Conservation (phyloP, 2,329 filamentous ascomycete genomes). For the Lachnellula arida region DNA sequence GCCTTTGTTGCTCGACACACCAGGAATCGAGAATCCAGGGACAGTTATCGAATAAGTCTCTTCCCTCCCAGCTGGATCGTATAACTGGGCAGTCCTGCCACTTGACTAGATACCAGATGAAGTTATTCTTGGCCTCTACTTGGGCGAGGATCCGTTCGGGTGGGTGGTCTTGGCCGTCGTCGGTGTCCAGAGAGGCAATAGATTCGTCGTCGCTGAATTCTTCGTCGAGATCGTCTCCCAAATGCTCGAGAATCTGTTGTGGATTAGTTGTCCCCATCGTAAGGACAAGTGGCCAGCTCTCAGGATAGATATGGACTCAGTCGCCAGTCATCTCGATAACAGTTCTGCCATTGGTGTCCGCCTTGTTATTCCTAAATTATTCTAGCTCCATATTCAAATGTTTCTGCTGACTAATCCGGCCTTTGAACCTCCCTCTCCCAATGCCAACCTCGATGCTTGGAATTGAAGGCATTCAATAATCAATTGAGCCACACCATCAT, state of each 20-base stretch:
- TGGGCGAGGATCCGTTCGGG: slow-evolving; percentile 31
- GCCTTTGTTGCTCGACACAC: slow-evolving; percentile 25
- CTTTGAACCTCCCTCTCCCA: background rate
- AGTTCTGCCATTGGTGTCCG: slow-evolving; percentile 1
- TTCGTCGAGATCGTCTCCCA: slow-evolving; percentile 21
- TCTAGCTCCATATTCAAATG: too few species aligned
- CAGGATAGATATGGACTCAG: slow-evolving; percentile 1
- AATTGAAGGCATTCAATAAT: slow-evolving; percentile 2
- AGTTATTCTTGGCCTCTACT: slow-evolving; percentile 18
- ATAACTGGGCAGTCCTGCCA: slow-evolving; percentile 32
- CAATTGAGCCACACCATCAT: slow-evolving; percentile 32
- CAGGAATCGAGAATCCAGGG: slow-evolving; percentile 27
- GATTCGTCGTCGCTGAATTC: slow-evolving; percentile 27
- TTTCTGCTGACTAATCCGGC: slow-evolving; percentile 5
- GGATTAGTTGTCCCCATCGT: slow-evolving; percentile 20
- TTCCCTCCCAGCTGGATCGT: slow-evolving; percentile 30
- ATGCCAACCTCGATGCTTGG: slow-evolving; percentile 14
- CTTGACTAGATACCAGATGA: slow-evolving; percentile 31
- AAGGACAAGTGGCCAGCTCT: slow-evolving; percentile 26
- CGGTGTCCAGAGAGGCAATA: slow-evolving; percentile 29
- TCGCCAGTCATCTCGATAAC: background rate
- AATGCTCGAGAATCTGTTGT: slow-evolving; percentile 8
- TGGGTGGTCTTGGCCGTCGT: slow-evolving; percentile 28
- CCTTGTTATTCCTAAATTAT: background rate
- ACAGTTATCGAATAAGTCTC: slow-evolving; percentile 18